Evolutionary conservation across 108 stramenopile species (phyloP).

Genomic region (Asterionellopsis glacialis): DNA sequence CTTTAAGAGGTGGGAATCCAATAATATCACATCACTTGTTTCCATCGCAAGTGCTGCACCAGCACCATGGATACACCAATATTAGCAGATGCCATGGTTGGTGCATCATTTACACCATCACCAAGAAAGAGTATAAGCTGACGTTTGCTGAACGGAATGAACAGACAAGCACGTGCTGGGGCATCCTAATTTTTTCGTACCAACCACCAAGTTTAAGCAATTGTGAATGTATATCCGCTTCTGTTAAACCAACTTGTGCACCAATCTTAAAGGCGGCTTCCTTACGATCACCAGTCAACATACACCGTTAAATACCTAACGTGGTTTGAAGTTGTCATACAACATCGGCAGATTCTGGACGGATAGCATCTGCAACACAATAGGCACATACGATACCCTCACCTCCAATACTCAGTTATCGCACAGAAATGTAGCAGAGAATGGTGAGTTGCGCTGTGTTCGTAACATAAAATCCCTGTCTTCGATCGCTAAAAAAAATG

Average conservation of each 20-base stretch:
- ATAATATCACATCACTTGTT: constrained; percentile 76
- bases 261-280: constrained; percentile 84
- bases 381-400: constrained; percentile 72
- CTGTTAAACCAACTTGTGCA: constrained; percentile 50
- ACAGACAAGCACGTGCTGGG: too few species aligned
- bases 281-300: constrained; percentile 92
- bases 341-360: constrained; percentile 48
- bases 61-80: constrained; percentile 83
- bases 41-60: constrained; percentile 88
- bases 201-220: too few species aligned
- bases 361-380: constrained; percentile 67
- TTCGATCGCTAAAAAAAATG: too few species aligned
- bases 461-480: too few species aligned
- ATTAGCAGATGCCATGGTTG: constrained; percentile 72
- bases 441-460: too few species aligned
- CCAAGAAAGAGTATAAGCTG: too few species aligned
- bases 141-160: too few species aligned
- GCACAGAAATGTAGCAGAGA: too few species aligned
- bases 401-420: constrained; percentile 66
- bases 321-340: constrained; percentile 44
- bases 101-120: constrained; percentile 71
- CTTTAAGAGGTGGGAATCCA: constrained; percentile 71
- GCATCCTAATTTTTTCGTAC: too few species aligned
- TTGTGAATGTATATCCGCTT: too few species aligned
- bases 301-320: constrained; percentile 71